Evolutionary conservation across 2,329 filamentous ascomycete genomes (phyloP).

Genomic region (Colletotrichum eleusines): DNA sequence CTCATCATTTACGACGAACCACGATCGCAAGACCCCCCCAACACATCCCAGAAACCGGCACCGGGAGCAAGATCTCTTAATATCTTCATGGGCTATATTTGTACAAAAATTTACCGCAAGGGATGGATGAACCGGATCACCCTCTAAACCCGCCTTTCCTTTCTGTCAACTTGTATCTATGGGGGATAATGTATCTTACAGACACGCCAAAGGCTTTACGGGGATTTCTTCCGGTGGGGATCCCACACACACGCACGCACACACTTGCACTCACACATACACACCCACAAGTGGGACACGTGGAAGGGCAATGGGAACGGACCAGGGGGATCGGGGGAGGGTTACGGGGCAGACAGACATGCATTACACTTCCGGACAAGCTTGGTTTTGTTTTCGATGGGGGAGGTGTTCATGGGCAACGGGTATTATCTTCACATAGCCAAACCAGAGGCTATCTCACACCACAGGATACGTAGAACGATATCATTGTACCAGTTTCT

Average conservation of each 20-base stretch:
- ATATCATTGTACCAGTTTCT: slow-evolving; percentile 34
- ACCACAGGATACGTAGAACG: slow-evolving; percentile 37
- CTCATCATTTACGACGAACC: slow-evolving; percentile 36
- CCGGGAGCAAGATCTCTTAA: slow-evolving; percentile 10
- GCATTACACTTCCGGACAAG: slow-evolving; percentile 12
- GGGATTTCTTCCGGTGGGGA: background rate
- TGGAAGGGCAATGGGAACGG: background rate
- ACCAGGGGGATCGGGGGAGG: background rate
- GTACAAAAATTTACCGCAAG: slow-evolving; percentile 2
- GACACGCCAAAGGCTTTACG: background rate
- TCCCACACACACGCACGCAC: background rate
- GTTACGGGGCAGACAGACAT: slow-evolving; percentile 12
- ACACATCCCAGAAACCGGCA: slow-evolving; percentile 21
- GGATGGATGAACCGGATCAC: slow-evolving; percentile 6
- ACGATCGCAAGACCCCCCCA: slow-evolving; percentile 35
- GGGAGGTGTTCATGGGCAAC: slow-evolving; percentile 11
- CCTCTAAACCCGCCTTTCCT: slow-evolving; percentile 3
- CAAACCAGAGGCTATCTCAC: slow-evolving; percentile 29
- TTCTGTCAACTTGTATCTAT: slow-evolving; percentile 15
- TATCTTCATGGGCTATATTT: slow-evolving; percentile 2
- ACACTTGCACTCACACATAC: background rate
- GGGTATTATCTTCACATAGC: slow-evolving; percentile 11
- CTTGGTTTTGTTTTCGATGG: background rate
- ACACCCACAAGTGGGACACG: slow-evolving; percentile 2
- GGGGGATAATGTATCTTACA: slow-evolving; percentile 13